phyloP scores from a whole-genome alignment of 768 basidiomycete species.

The Phaeotremella skinneri region DNA sequence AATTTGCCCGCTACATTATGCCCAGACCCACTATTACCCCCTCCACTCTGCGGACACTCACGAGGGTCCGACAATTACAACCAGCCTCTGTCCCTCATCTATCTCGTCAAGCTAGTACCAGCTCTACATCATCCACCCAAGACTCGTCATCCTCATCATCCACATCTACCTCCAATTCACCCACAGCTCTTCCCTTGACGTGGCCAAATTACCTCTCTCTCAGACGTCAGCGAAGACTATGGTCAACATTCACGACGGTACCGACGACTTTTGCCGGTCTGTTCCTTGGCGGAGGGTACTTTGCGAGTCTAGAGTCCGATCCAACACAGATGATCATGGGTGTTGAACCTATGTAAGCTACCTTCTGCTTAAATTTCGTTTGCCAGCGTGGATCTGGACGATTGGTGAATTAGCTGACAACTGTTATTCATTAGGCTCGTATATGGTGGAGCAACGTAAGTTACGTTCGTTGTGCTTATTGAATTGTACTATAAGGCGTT shows the following conservation, averaged over 20 bases:
- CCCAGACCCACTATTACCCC: neutral
- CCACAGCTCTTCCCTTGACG: slow-evolving; percentile 34
- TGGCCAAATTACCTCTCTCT: slow-evolving; percentile 49
- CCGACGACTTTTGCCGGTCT: slow-evolving; percentile 46
- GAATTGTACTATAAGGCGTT: neutral
- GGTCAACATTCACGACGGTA: slow-evolving; percentile 42
- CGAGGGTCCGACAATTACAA: neutral
- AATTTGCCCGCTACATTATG: too few species aligned
- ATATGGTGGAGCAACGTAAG: slow-evolving; percentile 50
- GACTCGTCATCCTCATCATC: slow-evolving; percentile 16
- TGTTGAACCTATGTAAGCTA: slow-evolving; percentile 47
- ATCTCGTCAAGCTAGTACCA: neutral
- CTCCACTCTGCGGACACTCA: neutral
- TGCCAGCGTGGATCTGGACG: neutral
- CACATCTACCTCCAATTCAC: slow-evolving; percentile 15
- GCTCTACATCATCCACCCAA: slow-evolving; percentile 8
- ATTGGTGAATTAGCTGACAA: neutral
- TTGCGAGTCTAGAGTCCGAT: slow-evolving; percentile 47
- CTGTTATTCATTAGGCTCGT: slow-evolving; percentile 29
- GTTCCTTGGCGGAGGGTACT: slow-evolving; percentile 43
- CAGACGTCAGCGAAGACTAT: slow-evolving; percentile 37
- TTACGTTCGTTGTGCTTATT: neutral
- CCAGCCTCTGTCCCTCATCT: neutral
- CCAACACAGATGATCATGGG: slow-evolving; percentile 49
- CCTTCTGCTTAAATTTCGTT: neutral